Evolutionary conservation across 352 stramenopile species (phyloP), one percentile per base, ranked within the genome.

Genomic region (Achlya hypogyna): DNA sequence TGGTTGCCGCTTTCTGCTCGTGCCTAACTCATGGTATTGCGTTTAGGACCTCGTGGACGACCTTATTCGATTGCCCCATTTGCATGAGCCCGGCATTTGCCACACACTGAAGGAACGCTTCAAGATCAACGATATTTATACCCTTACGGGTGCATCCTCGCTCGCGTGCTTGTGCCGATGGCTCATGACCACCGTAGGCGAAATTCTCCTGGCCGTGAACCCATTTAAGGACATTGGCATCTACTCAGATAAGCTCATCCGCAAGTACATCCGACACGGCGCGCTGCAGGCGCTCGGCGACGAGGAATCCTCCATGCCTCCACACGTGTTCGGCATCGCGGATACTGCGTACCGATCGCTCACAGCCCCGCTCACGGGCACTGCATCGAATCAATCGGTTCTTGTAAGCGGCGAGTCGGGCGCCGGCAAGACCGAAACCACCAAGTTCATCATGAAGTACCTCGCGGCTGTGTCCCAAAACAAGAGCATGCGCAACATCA

Each of bases 401-500:
- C 75, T 98, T 18, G 93, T 98, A 20, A 96, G 82, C 34, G 91
- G 91, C 38, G 91, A 98, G 75, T 91, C 73, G 62, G 96, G 96
- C 34, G 95, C 96, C 14, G 95, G 95, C 35, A 99, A 99, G 78
- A 98, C 96, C 16, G 96, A 98, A 60, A 96, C 89, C 14, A 98
- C 96, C 38, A 99, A 99, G 78, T 89, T 98, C 67, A 84, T 97
- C 27, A 94, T 99, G 80, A 81, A 97, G 66, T 98, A 98, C 73
- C 74, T 98, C 28, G 91, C 95, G 6, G 96, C 86, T 32, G 87
- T 98, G 53, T 88, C 85, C 45, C 79, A 90, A 67, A 73, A 78
- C 70, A 58, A 59, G 40, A 62, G 60, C 47, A 71, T 53, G 65
- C 42, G 69, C 51, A 71, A 73, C 31, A 68, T 75, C 27, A 71